These are phyloP conservation scores for Tolypocladium cylindrosporum DNA, from an alignment of 2,329 filamentous ascomycete genomes.

Conservation along the genomic window DNA sequence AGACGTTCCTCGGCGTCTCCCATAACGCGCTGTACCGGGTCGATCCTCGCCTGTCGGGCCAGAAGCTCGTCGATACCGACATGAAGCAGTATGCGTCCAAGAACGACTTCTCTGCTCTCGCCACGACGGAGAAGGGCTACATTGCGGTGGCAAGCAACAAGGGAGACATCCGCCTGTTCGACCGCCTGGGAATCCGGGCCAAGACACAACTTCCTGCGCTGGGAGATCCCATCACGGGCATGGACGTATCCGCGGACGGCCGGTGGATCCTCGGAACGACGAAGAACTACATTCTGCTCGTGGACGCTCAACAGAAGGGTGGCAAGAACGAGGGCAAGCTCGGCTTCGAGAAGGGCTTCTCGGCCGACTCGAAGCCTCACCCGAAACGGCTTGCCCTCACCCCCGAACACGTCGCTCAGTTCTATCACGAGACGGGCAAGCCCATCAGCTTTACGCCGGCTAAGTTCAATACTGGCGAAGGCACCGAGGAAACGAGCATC, in stretches of 20 bases:
- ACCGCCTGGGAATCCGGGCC: constrained; percentile 90
- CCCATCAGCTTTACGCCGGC: constrained; percentile 82
- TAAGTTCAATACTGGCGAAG: constrained; percentile 84
- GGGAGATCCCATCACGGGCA: constrained; percentile 86
- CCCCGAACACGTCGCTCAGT: constrained; percentile 89
- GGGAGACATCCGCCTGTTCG: constrained; percentile 93
- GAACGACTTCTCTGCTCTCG: constrained; percentile 91
- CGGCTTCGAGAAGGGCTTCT: constrained; percentile 91
- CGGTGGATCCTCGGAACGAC: constrained; percentile 94
- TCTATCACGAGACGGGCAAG: constrained; percentile 89
- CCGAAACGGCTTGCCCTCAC: constrained; percentile 82
- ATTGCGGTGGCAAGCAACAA: constrained; percentile 97
- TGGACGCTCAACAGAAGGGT: constrained; percentile 80
- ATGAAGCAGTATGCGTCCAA: constrained; percentile 95
- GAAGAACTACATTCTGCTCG: constrained; percentile 85
- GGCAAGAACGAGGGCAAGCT: constrained; percentile 97
- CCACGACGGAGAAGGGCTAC: constrained; percentile 93
- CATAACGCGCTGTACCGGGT: constrained; percentile 88
- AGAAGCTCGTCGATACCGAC: constrained; percentile 86
- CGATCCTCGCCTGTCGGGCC: constrained; percentile 79
- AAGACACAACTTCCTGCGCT: constrained; percentile 96
- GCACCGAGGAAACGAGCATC: constrained; percentile 79
- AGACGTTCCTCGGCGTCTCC: constrained; percentile 90
- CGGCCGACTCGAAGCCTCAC: constrained; percentile 87
- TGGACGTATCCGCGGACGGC: constrained; percentile 92